Percentiles rank a stretch among this genome's conserved stretches.
phyloP scores from a whole-genome alignment of 2,329 filamentous ascomycete genomes.

The Xylaria sp. region DNA sequence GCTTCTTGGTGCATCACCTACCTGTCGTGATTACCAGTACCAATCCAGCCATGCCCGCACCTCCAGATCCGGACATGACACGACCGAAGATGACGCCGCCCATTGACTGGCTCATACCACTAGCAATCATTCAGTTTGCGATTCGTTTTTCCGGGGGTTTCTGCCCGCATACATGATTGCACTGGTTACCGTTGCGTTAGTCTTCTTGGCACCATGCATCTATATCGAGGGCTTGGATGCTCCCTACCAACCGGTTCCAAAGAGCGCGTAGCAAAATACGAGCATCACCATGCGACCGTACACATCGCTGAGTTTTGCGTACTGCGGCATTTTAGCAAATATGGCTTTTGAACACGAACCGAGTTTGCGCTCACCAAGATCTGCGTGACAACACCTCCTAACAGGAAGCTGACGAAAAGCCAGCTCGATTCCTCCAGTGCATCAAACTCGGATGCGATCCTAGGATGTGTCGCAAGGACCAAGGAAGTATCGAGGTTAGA shows the following conservation, averaged over 20 bases:
- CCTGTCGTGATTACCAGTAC: slow-evolving; percentile 49
- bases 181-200: slow-evolving; percentile 7
- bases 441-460: slow-evolving; percentile 57
- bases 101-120: slow-evolving; percentile 43
- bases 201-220: not conserved
- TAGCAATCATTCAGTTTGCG: slow-evolving; percentile 19
- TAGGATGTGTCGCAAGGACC: slow-evolving; percentile 60
- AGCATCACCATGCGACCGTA: slow-evolving; percentile 51
- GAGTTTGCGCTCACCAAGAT: slow-evolving; percentile 39
- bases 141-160: not conserved
- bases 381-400: slow-evolving; percentile 48
- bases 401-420: slow-evolving; percentile 48
- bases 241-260: slow-evolving; percentile 45
- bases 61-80: slow-evolving; percentile 47
- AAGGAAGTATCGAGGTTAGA: slow-evolving; percentile 59
- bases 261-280: slow-evolving; percentile 45
- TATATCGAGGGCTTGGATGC: not conserved
- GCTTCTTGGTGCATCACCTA: slow-evolving; percentile 19
- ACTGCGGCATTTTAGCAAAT: slow-evolving; percentile 29
- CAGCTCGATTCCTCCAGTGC: slow-evolving; percentile 52
- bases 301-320: slow-evolving; percentile 53
- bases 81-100: slow-evolving; percentile 46
- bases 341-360: not conserved
- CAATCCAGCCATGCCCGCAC: slow-evolving; percentile 46
- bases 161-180: slow-evolving; percentile 19